A percentile compares a stretch with the other conserved stretches of the same genome.
These are phyloP conservation scores for Globisporangium spiculum DNA, from an alignment of 352 stramenopile species.

Conservation along the genomic window DNA sequence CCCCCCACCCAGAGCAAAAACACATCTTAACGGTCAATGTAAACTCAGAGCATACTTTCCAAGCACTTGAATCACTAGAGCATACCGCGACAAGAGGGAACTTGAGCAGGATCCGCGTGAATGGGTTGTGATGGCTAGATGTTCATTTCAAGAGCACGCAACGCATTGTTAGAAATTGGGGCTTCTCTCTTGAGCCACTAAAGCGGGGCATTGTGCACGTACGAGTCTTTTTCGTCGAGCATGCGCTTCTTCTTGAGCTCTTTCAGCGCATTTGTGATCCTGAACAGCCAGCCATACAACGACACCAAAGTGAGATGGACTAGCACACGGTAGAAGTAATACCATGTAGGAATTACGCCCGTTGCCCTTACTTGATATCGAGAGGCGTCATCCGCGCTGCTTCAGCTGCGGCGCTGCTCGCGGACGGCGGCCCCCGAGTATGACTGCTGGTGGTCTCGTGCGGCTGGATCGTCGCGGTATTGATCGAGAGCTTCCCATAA, in stretches of 20 bases:
- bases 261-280: slow-evolving; percentile 77
- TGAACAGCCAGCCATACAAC: slow-evolving; percentile 15
- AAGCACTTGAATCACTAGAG: not conserved
- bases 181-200: not conserved
- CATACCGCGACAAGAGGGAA: slow-evolving; percentile 55
- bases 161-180: not conserved
- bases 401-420: not conserved
- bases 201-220: slow-evolving; percentile 2
- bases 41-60: not conserved
- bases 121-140: slow-evolving; percentile 42
- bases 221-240: slow-evolving; percentile 51
- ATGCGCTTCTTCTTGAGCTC: slow-evolving; percentile 62
- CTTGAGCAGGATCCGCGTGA: slow-evolving; percentile 81
- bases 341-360: too few species aligned
- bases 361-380: slow-evolving; percentile 60
- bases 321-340: too few species aligned
- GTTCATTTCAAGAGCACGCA: not conserved
- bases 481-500: slow-evolving; percentile 27
- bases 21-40: too few species aligned
- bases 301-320: not conserved
- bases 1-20: too few species aligned
- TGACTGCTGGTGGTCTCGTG: slow-evolving; percentile 24
- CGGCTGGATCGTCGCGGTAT: slow-evolving; percentile 47
- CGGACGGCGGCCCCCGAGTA: not conserved
- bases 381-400: slow-evolving; percentile 34